Base-by-base conservation (phyloP, 2,329 filamentous ascomycete genomes). In the Metarhizium sp. region DNA sequence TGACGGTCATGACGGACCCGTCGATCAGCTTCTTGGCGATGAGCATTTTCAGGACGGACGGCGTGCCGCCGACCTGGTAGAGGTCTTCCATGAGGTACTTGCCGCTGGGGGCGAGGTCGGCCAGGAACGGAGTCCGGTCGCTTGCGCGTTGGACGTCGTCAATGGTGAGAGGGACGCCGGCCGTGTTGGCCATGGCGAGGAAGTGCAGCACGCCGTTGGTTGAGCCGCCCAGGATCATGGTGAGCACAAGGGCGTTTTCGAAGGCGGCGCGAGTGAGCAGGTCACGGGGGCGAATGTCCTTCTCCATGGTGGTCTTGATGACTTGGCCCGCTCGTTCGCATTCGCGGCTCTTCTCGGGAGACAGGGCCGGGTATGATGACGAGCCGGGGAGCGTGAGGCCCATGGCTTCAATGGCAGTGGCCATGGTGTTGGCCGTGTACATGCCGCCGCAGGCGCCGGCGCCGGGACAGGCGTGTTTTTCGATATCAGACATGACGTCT, bases 351-450 rank as follows among this genome's bases (percentile, higher is more conserved):
- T 96, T 96, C 50, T 90, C 84, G 0, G 90, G 89, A 3, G 86
- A 89, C 18, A 82, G 79, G 1, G 91, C 91, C 2, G 90, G 90
- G 54, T 85, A 94, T 1, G 88, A 92, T 0, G 88, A 92, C 0
- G 89, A 94, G 1, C 90, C 90, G 0, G 91, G 90, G 7, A 95
- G 77, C 0, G 85, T 85, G 34, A 95, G 77, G n/a, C 90, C 90
- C 82, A 95, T 91, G 46, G 88, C 88, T 72, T 95, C 90, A 60
- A 95, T 91, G 16, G 88, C 88, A 0, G 87, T 92, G 2, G 89
- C 88, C 88, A 95, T 92, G 14, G 90, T 95, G 72, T 95, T 95
- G 55, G 90, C 90, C 1, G 90, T 95, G 73, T 90, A 95, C 90
- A 95, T 90, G 58, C 87, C 87, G 58, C 86, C 87, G 63, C 87